A percentile compares a stretch with the other conserved stretches of the same genome.
Conservation (phyloP, 345 rosid species). For the Raphanus sativus region DNA sequence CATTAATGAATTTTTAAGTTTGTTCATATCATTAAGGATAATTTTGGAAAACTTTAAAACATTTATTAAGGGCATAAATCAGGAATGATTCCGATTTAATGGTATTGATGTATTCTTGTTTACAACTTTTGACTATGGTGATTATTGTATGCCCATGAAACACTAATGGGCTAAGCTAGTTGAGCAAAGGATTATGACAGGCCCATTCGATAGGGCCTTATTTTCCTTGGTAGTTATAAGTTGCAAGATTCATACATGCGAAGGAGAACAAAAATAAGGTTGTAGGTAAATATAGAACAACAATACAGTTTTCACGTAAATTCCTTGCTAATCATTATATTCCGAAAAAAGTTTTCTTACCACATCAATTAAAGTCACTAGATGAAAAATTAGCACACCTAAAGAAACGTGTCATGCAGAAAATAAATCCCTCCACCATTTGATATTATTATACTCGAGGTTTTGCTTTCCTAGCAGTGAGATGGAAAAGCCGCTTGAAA, state of each 20-base stretch:
- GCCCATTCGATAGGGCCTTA: conserved; percentile 8
- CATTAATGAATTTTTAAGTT: too few relatives aligned
- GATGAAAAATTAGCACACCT: background rate
- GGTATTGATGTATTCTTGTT: background rate
- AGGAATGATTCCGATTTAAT: too few relatives aligned
- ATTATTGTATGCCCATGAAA: background rate
- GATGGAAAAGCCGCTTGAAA: background rate
- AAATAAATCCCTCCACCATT: conserved; percentile 23
- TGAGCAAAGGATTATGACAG: background rate
- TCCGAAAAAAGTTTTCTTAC: background rate
- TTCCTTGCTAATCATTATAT: background rate
- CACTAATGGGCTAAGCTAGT: background rate
- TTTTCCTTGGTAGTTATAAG: background rate
- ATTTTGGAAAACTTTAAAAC: too few relatives aligned
- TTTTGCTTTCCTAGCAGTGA: conserved; percentile 23
- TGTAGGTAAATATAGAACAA: background rate
- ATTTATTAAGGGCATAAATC: too few relatives aligned
- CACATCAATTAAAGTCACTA: background rate
- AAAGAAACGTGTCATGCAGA: conserved; percentile 20
- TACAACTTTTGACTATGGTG: background rate
- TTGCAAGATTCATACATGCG: background rate
- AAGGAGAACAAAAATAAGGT: background rate
- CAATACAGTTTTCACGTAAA: background rate
- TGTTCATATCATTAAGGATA: too few relatives aligned
- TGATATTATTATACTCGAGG: conserved; percentile 14